phyloP scores from a whole-genome alignment of 306 rosid species.

The Malus asiatica region DNA sequence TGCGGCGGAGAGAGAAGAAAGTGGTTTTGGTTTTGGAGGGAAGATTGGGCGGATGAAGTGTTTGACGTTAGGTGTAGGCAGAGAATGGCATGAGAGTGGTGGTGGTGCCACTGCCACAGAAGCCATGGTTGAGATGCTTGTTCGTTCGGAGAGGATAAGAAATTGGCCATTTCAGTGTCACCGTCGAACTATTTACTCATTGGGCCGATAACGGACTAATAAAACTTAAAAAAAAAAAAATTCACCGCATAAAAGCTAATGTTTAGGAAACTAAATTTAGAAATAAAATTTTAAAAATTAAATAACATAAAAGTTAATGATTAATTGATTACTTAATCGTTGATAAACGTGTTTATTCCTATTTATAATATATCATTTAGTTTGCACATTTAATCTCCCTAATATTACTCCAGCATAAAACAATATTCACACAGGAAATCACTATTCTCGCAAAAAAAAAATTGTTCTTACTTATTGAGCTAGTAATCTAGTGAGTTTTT shows the following conservation, averaged over 20 bases:
- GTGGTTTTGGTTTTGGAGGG: constrained; percentile 35
- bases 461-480: too few species aligned
- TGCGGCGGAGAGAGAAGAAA: constrained; percentile 16
- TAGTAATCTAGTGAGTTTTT: too few species aligned
- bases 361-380: fast-evolving
- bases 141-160: not conserved
- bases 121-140: constrained; percentile 20
- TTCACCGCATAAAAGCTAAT: too few species aligned
- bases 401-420: fast-evolving
- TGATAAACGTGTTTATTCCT: too few species aligned
- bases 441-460: too few species aligned
- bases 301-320: fast-evolving
- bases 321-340: too few species aligned
- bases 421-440: fast-evolving
- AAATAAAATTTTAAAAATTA: too few species aligned
- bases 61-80: not conserved
- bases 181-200: too few species aligned
- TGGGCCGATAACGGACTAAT: too few species aligned
- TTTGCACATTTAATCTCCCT: fast-evolving
- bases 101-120: constrained; percentile 20
- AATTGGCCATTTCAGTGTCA: not conserved
- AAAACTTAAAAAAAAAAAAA: too few species aligned
- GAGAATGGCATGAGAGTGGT: constrained; percentile 17
- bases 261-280: fast-evolving
- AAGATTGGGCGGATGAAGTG: not conserved